Evolutionary conservation across 495 filamentous ascomycete species (phyloP).

Genomic region (Podospora bellae-mahoneyi): DNA sequence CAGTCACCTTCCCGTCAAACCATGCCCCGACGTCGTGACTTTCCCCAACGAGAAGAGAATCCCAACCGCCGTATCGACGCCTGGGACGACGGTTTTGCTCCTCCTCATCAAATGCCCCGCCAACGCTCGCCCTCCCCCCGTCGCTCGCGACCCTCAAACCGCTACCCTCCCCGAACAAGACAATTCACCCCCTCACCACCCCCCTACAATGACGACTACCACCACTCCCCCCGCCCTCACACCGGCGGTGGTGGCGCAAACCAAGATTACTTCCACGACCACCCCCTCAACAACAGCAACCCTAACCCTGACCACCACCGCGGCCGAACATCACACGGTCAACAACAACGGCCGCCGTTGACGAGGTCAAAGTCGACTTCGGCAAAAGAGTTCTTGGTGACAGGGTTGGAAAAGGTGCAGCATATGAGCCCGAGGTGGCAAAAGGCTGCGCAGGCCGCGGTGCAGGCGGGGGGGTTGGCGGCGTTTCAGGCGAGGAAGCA

Average conservation of each 20-base stretch:
- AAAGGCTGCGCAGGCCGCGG: slow-evolving; percentile 38
- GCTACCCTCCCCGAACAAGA: slow-evolving; percentile 2
- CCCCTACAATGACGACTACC: background rate
- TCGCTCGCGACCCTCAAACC: background rate
- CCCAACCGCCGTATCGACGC: slow-evolving; percentile 25
- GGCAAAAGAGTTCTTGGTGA: slow-evolving; percentile 7
- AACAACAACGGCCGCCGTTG: slow-evolving; percentile 13
- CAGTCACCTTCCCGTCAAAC: background rate
- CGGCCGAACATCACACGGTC: background rate
- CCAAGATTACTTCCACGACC: slow-evolving; percentile 3
- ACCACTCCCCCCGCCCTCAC: background rate
- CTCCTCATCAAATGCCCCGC: background rate
- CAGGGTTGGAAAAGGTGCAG: background rate
- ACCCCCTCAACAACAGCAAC: background rate
- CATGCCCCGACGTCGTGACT: slow-evolving; percentile 1
- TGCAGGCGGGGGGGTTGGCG: slow-evolving; percentile 41
- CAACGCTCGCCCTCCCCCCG: slow-evolving; percentile 10
- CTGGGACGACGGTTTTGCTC: slow-evolving; percentile 30
- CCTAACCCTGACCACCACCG: background rate
- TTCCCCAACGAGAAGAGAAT: slow-evolving; percentile 15
- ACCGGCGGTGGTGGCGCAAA: background rate
- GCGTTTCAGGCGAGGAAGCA: slow-evolving; percentile 38
- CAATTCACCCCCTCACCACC: slow-evolving; percentile 6
- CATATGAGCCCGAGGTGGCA: slow-evolving; percentile 27
- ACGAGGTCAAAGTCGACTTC: slow-evolving; percentile 24